Base-by-base conservation (phyloP, 148 eudicot genomes). In the Silene latifolia region DNA sequence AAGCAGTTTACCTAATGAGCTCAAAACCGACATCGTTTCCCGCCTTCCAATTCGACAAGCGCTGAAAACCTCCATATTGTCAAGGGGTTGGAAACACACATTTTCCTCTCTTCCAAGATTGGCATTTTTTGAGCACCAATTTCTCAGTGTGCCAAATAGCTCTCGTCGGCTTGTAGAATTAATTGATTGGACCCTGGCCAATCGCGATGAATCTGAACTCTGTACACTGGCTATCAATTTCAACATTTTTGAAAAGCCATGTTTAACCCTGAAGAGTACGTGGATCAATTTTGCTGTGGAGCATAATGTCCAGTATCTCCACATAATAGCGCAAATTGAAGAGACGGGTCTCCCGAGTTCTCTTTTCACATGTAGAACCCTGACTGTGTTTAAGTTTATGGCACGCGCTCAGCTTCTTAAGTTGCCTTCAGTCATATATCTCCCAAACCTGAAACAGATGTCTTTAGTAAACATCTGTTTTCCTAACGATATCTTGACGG, bases 231-330 rank as follows among this genome's bases (percentile, higher is more conserved):
- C 7, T 18, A 65, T 65, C 47, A 44, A 35, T 32, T 65, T 17
- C 69, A 18, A 35, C 48, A 18, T 32, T 65, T 8, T 5, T 65
- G 12, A 32, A 8, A 0, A 44, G 1, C 5, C 48, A 10, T 35
- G 23, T 17, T 19, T 65, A 4, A 13, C 5, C 0, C 12, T 65
- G 12, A 65, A 65, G 18, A 35, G 18, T 32, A 19, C 21, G 17
- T 65, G 69, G 69, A 15, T 65, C 21, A 3, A 65, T 44, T 65
- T 35, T 35, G 69, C 69, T n/a, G 48, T 65, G 21, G 20, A 65
- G 47, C 46, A 32, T 65, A 65, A 65, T 17, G 47, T 65, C 13
- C 69, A 65, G 48, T 0, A 32, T 44, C 69, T 65, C n/a, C 9
- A 15, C 6, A 20, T 65, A 6, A 35, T 32, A 1, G 69, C 10